These are phyloP conservation scores for Scedosporium dehoogii DNA, from an alignment of 2,329 filamentous ascomycete genomes.

Conservation along the genomic window DNA sequence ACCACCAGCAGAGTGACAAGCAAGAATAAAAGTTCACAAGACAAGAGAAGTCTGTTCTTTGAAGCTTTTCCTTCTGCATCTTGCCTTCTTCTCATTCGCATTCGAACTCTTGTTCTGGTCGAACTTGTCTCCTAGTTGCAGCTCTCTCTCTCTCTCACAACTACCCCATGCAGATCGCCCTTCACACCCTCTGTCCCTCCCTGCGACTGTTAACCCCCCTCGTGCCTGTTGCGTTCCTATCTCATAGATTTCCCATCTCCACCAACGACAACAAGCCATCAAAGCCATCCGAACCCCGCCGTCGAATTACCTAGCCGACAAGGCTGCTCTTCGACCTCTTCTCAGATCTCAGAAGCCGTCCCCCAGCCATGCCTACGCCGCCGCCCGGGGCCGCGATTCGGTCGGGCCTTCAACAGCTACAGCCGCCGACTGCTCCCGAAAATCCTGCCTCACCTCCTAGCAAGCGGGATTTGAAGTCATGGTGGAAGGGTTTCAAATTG, in stretches of 20 bases:
- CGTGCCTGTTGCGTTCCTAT: neutral
- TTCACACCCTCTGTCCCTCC: neutral
- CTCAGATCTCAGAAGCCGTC: neutral
- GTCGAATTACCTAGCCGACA: neutral
- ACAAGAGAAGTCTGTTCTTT: neutral
- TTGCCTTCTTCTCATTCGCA: neutral
- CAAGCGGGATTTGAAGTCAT: conserved; percentile 82
- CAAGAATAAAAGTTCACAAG: neutral
- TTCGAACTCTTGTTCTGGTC: neutral
- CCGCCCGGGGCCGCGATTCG: neutral
- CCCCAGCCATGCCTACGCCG: neutral
- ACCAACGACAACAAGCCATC: neutral
- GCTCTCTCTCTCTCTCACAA: neutral
- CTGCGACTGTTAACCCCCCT: conserved; percentile 4
- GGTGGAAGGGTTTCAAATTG: conserved; percentile 95
- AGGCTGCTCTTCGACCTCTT: neutral
- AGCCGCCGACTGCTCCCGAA: conserved; percentile 17
- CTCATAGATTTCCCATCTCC: neutral
- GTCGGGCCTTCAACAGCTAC: neutral
- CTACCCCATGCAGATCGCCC: conserved; percentile 2
- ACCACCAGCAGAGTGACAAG: neutral
- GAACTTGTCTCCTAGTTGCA: neutral
- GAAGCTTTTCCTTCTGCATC: neutral
- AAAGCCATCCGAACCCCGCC: neutral
- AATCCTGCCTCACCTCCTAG: conserved; percentile 61